These are phyloP conservation scores for Leccinum colubrinum DNA, from an alignment of 1,284 basidiomycete genomes.

Conservation along the genomic window DNA sequence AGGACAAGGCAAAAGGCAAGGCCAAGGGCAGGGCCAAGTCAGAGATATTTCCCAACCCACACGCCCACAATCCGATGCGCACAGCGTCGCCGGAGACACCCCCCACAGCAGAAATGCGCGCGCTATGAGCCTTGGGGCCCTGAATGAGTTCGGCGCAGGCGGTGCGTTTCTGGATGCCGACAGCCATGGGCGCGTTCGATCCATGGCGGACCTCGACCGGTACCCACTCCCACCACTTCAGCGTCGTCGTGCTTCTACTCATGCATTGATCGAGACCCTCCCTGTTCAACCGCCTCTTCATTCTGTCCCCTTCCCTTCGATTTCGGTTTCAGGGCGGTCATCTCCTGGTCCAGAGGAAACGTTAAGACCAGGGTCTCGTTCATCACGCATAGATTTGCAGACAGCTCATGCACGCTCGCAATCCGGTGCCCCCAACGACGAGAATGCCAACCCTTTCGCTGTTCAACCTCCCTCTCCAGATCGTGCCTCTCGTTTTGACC, in stretches of 20 bases:
- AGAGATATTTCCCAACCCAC: conserved; percentile 48
- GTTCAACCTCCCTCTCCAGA: conserved; percentile 34
- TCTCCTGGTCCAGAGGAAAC: conserved; percentile 41
- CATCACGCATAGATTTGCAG: conserved; percentile 33
- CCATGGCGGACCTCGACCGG: conserved; percentile 53
- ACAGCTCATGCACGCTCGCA: conserved; percentile 39
- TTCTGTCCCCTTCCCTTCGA: conserved; percentile 63
- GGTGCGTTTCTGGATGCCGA: conserved; percentile 44
- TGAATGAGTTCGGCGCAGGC: conserved; percentile 51
- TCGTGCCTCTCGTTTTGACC: conserved; percentile 40
- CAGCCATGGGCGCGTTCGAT: conserved; percentile 31
- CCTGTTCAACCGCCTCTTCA: conserved; percentile 43
- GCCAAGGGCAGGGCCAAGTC: conserved; percentile 35
- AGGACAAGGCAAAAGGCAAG: conserved; percentile 44
- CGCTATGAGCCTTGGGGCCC: conserved; percentile 62
- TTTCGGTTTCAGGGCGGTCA: conserved; percentile 47
- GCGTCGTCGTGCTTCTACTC: conserved; percentile 46
- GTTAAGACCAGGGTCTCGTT: conserved; percentile 29
- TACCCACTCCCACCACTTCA: conserved; percentile 39
- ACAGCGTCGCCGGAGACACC: conserved; percentile 32
- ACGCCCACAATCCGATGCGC: conserved; percentile 33
- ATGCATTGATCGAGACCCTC: conserved; percentile 47
- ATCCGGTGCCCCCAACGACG: conserved; percentile 37
- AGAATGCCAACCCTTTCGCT: conserved; percentile 22
- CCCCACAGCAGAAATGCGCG: conserved; percentile 41